Base-by-base conservation (phyloP, 2,329 filamentous ascomycete genomes). In the Grosmannia penicillata region DNA sequence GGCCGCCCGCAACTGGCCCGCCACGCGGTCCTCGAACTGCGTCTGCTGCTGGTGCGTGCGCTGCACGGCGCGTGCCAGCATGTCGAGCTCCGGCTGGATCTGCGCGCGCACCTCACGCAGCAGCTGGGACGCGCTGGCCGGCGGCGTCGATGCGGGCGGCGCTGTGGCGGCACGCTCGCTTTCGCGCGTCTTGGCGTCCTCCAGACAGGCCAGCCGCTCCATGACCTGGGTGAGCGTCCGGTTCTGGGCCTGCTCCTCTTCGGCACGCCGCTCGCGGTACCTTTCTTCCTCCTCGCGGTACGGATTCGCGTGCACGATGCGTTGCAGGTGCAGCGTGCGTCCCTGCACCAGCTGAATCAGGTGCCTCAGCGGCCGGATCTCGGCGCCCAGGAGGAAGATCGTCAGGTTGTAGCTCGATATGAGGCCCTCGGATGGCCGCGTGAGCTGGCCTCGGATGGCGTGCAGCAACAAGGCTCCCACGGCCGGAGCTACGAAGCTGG, bases 361-460 rank as follows among this genome's bases (percentile, higher is more conserved):
- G 52, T 95, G 87, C 1, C 82, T 75, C 35, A 86, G 62, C 0
- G 89, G 89, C 4, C 83, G 78, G 22, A 95, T 65, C 58, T 96
- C 89, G 4, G 89, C 82, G 1, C 82, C 83, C 15, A 94, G 68
- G 3, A 94, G 65, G 56, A 95, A 96, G 37, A 96, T 83, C 11
- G 80, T 86, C 39, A 96, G 66, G 56, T 95, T 95, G 60, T 89
- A 93, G 56, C 94, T 83, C 5, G 85, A 93, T 7, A 96, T 79
- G 10, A 96, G 65, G 2, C 83, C 83, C 54, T 93, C 86, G 0
- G 85, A 86, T 0, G 82, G 83, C 2, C 82, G 70, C 19, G 82
- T 87, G 15, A 96, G 72, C 49, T 89, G 84, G 8, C 70, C 71
- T 36, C 89, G 75, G 42, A 95, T 82, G 17, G 74, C 64, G 53